Evolutionary conservation across 1,284 basidiomycete genomes (phyloP).

Genomic region (Cystobasidiaceae sp.): DNA sequence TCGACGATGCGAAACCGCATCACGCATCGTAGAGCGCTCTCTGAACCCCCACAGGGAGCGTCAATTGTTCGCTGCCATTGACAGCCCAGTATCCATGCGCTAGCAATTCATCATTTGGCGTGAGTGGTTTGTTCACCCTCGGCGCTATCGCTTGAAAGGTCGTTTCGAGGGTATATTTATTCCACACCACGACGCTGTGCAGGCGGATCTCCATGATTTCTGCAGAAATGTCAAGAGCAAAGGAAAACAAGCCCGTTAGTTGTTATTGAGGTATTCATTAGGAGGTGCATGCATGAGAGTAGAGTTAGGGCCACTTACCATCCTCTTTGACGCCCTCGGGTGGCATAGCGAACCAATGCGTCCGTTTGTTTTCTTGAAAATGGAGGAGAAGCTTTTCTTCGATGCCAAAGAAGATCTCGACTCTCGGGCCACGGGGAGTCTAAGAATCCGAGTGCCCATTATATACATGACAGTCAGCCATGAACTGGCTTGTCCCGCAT

Average conservation of each 20-base stretch:
- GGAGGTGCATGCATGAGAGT: too few relatives aligned
- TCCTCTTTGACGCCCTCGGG: too few relatives aligned
- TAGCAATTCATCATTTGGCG: neutral
- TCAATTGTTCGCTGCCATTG: conserved; percentile 3
- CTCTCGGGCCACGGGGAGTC: neutral
- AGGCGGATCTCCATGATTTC: conserved; percentile 2
- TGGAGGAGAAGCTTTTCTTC: conserved; percentile 16
- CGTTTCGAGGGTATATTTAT: conserved; percentile 4
- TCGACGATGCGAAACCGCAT: too few relatives aligned
- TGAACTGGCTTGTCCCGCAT: too few relatives aligned
- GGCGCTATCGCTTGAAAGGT: neutral
- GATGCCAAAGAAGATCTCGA: conserved; percentile 2
- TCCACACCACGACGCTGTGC: neutral
- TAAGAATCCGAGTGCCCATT: too few relatives aligned
- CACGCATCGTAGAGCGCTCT: too few relatives aligned
- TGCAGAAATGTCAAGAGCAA: too few relatives aligned
- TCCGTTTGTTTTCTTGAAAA: conserved; percentile 13
- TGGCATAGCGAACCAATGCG: too few relatives aligned
- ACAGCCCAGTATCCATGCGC: conserved; percentile 7
- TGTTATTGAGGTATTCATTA: too few relatives aligned
- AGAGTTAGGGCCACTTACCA: too few relatives aligned
- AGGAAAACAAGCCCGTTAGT: too few relatives aligned
- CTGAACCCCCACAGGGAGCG: neutral
- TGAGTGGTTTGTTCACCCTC: neutral
- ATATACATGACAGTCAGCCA: too few relatives aligned